Conservation (phyloP, 2,329 filamentous ascomycete species). For the Alternaria sp. region DNA sequence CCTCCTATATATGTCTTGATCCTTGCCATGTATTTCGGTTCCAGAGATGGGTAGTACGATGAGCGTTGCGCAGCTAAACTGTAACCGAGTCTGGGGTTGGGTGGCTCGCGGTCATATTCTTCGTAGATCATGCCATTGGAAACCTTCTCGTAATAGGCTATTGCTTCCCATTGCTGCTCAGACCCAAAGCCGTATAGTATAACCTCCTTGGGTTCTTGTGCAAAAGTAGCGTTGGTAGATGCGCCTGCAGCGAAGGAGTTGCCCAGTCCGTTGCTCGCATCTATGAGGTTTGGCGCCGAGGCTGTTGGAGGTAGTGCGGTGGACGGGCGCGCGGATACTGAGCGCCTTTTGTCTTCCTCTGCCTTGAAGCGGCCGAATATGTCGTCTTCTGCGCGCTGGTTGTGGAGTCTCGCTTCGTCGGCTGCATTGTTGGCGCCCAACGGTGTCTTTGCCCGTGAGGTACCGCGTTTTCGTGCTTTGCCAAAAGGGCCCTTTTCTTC, state of each 20-base stretch:
- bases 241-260: slow-evolving; percentile 38
- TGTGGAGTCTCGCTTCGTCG: slow-evolving; percentile 58
- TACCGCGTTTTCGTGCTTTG: slow-evolving; percentile 56
- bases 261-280: slow-evolving; percentile 35
- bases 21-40: slow-evolving; percentile 75
- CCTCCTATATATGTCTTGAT: slow-evolving; percentile 85
- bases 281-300: slow-evolving; percentile 44
- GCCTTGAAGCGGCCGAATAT: slow-evolving; percentile 53
- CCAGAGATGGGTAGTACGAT: slow-evolving; percentile 72
- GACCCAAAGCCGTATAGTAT: slow-evolving; percentile 83
- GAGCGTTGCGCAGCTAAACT: slow-evolving; percentile 74
- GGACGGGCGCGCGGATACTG: slow-evolving; percentile 31
- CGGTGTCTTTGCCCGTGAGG: slow-evolving; percentile 63
- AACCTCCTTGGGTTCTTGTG: slow-evolving; percentile 75
- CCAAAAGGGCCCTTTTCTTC: slow-evolving; percentile 71
- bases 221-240: slow-evolving; percentile 47
- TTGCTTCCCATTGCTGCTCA: slow-evolving; percentile 78
- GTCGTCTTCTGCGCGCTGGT: slow-evolving; percentile 56
- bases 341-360: slow-evolving; percentile 41
- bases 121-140: slow-evolving; percentile 84
- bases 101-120: slow-evolving; percentile 89
- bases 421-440: slow-evolving; percentile 64
- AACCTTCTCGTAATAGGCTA: slow-evolving; percentile 86
- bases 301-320: slow-evolving; percentile 40
- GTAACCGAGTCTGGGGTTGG: slow-evolving; percentile 74